These are phyloP conservation scores for Eutypella sp. DNA, from an alignment of 2,329 filamentous ascomycete species.

Conservation along the genomic window DNA sequence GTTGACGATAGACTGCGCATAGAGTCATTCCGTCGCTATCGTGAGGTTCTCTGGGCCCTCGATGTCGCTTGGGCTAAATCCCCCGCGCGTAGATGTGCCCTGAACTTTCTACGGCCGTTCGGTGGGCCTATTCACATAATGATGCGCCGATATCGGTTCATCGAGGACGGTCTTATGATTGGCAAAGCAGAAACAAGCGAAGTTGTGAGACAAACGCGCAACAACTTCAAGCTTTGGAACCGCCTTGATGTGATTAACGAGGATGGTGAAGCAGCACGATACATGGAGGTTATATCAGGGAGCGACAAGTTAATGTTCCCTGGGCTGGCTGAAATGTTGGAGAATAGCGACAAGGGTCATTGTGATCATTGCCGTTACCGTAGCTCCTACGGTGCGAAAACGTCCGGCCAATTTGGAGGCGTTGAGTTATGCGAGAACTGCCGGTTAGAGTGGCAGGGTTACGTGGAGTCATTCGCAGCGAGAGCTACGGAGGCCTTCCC, in stretches of 20 bases:
- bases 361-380: conserved; percentile 9
- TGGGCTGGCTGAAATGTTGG: conserved; percentile 8
- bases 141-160: conserved; percentile 29
- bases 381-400: conserved; percentile 8
- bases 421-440: conserved; percentile 9
- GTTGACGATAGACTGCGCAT: conserved; percentile 17
- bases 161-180: conserved; percentile 27
- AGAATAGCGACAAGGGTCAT: conserved; percentile 2
- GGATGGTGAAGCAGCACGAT: conserved; percentile 3
- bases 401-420: conserved; percentile 9
- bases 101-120: conserved; percentile 25
- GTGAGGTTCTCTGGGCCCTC: conserved; percentile 29
- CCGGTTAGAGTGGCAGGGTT: conserved; percentile 1
- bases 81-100: conserved; percentile 2
- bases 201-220: conserved; percentile 17
- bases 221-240: conserved; percentile 29
- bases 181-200: conserved; percentile 20
- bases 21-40: conserved; percentile 15
- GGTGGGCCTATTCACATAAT: conserved; percentile 29
- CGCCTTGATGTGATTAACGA: conserved; percentile 14
- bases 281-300: conserved; percentile 4
- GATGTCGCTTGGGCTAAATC: conserved; percentile 18
- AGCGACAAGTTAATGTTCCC: conserved; percentile 13
- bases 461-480: conserved; percentile 1
- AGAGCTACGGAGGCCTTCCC: conserved; percentile 1